These are phyloP conservation scores for Seiridium unicorne DNA, from an alignment of 2,329 filamentous ascomycete genomes.

Conservation along the genomic window DNA sequence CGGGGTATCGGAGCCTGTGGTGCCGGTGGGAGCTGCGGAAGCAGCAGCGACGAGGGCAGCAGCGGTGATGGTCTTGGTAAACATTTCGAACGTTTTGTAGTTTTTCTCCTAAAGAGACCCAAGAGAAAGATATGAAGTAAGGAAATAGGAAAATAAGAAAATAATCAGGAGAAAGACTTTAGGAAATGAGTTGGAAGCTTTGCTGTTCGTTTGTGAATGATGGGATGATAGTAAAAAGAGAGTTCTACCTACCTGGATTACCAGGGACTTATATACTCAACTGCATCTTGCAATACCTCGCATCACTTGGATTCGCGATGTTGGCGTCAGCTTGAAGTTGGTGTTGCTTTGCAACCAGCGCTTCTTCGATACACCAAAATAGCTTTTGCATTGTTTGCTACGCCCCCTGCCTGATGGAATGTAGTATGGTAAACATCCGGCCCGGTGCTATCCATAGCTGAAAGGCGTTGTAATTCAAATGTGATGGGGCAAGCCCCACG, in stretches of 20 bases:
- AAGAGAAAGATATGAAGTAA: neutral
- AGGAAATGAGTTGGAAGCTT: neutral
- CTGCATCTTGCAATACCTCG: neutral
- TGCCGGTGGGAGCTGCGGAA: slow-evolving; percentile 29
- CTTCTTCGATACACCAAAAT: neutral
- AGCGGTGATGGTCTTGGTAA: slow-evolving; percentile 26
- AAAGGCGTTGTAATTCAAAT: no score
- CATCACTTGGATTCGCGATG: neutral
- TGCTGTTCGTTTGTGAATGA: neutral
- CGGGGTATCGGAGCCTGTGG: slow-evolving; percentile 17
- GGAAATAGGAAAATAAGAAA: neutral
- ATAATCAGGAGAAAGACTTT: no score
- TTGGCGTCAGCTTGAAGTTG: slow-evolving; percentile 1
- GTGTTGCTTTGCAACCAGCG: neutral
- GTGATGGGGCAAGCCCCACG: neutral
- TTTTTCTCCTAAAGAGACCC: neutral
- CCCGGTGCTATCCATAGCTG: neutral
- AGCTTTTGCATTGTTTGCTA: neutral
- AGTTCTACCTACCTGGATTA: neutral
- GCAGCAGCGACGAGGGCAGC: slow-evolving; percentile 23
- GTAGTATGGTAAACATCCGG: neutral
- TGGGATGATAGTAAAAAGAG: neutral
- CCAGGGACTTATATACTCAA: neutral
- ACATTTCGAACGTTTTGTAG: slow-evolving; percentile 24
- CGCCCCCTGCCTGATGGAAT: neutral